A percentile compares a stretch with the other conserved stretches of the same genome.
phyloP scores from a whole-genome alignment of 768 basidiomycete species.

The Amanita exitialis region DNA sequence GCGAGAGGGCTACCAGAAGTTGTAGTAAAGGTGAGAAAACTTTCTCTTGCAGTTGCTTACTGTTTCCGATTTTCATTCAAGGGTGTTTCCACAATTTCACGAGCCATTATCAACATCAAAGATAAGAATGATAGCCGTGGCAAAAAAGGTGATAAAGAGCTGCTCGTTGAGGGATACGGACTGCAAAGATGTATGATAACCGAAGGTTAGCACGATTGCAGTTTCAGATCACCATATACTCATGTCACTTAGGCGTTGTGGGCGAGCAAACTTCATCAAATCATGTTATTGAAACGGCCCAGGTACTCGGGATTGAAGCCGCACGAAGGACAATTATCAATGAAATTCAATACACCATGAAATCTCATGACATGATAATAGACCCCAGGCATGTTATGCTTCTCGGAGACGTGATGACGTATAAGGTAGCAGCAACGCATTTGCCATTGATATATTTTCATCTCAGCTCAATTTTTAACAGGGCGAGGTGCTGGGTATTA shows the following conservation, averaged over 20 bases:
- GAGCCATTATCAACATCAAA: constrained; percentile 95
- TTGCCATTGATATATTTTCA: not conserved
- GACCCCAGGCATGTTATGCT: constrained; percentile 99
- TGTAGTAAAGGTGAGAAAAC: constrained; percentile 71
- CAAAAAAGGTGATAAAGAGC: constrained; percentile 81
- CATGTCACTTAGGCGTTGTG: constrained; percentile 62
- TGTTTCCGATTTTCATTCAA: constrained; percentile 16
- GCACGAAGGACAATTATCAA: constrained; percentile 91
- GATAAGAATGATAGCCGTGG: constrained; percentile 74
- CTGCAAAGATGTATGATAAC: constrained; percentile 95
- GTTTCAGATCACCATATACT: not conserved
- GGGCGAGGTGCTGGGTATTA: constrained; percentile 98
- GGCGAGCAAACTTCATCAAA: constrained; percentile 92
- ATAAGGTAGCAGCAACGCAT: constrained; percentile 53
- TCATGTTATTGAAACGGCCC: constrained; percentile 91
- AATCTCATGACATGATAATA: constrained; percentile 94
- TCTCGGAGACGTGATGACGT: constrained; percentile 96
- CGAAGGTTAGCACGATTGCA: constrained; percentile 53
- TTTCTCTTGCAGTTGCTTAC: not conserved
- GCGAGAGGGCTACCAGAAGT: constrained; percentile 78
- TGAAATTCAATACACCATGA: constrained; percentile 97
- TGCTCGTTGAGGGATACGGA: constrained; percentile 96
- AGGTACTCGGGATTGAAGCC: constrained; percentile 97
- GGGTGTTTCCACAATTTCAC: constrained; percentile 81
- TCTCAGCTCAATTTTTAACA: constrained; percentile 18